Evolutionary conservation across 768 basidiomycete species (phyloP).

Genomic region (Boletus sensibilis): DNA sequence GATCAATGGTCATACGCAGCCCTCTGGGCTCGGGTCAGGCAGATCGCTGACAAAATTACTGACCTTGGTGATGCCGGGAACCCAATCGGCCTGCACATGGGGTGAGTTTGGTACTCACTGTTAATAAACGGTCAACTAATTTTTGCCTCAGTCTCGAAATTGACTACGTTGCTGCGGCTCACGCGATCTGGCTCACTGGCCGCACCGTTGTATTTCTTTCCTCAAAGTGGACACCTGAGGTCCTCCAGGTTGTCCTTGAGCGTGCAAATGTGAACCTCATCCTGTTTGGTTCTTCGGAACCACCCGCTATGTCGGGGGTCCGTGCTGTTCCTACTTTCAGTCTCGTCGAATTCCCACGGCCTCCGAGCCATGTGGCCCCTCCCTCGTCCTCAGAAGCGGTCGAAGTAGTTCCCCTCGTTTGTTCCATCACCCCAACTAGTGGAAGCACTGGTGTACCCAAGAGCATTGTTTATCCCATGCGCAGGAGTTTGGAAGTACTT

Average conservation of each 20-base stretch:
- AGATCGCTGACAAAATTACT: conserved; percentile 23
- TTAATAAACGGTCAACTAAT: not conserved
- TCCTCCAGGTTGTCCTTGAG: conserved; percentile 23
- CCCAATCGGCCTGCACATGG: conserved; percentile 30
- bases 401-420: conserved; percentile 23
- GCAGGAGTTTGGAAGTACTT: conserved; percentile 23
- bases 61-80: conserved; percentile 14
- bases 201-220: conserved; percentile 30
- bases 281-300: conserved; percentile 20
- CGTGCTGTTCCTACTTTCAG: conserved; percentile 18
- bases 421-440: conserved; percentile 29
- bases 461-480: conserved; percentile 34
- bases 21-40: conserved; percentile 31
- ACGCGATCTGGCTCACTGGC: conserved; percentile 31
- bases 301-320: conserved; percentile 9
- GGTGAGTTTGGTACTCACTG: conserved; percentile 9
- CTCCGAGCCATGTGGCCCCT: conserved; percentile 8
- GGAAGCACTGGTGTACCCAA: conserved; percentile 34
- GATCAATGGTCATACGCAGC: conserved; percentile 32
- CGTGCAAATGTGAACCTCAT: conserved; percentile 24
- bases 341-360: conserved; percentile 9
- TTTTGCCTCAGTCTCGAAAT: conserved; percentile 25
- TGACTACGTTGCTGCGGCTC: conserved; percentile 30
- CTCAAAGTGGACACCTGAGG: conserved; percentile 30
- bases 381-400: conserved; percentile 23